These are phyloP conservation scores for Blumeria hordei DNA, from an alignment of 2,329 filamentous ascomycete species.

Conservation along the genomic window DNA sequence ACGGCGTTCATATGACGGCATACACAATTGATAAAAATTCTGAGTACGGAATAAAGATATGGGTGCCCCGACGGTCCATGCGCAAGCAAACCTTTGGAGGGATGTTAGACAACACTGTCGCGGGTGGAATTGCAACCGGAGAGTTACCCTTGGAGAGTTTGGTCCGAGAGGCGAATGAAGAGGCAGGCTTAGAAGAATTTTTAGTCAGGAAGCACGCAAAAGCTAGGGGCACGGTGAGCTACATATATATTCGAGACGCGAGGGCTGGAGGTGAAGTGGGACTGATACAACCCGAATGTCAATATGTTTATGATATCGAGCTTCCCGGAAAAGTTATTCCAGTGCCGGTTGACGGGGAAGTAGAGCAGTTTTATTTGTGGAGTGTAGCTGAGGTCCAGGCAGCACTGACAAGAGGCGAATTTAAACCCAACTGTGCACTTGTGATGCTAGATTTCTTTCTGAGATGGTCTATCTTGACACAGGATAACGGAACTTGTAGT, in stretches of 20 bases:
- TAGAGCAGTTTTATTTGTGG: conserved; percentile 61
- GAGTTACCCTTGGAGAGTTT: conserved; percentile 37
- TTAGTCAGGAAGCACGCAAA: conserved; percentile 37
- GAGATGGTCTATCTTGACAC: conserved; percentile 56
- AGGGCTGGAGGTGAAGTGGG: conserved; percentile 58
- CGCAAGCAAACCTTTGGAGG: conserved; percentile 69
- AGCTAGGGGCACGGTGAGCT: conserved; percentile 50
- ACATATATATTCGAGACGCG: conserved; percentile 57
- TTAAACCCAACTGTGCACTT: conserved; percentile 81
- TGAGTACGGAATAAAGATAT: conserved; percentile 42
- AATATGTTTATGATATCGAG: conserved; percentile 80
- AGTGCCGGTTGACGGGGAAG: conserved; percentile 67
- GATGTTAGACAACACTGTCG: conserved; percentile 90
- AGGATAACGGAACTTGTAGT: conserved; percentile 57
- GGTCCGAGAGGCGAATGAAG: conserved; percentile 2
- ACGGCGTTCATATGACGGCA: conserved; percentile 61
- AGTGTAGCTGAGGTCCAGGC: conserved; percentile 51
- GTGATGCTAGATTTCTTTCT: conserved; percentile 78
- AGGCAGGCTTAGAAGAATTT: conserved; percentile 46
- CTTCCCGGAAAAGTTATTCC: conserved; percentile 43
- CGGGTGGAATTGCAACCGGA: conserved; percentile 55
- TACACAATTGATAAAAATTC: conserved; percentile 30
- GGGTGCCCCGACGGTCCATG: conserved; percentile 55
- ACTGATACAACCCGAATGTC: conserved; percentile 69
- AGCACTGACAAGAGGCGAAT: conserved; percentile 46